phyloP scores from a whole-genome alignment of 2,329 filamentous ascomycete species.

The Cordyceps militaris region DNA sequence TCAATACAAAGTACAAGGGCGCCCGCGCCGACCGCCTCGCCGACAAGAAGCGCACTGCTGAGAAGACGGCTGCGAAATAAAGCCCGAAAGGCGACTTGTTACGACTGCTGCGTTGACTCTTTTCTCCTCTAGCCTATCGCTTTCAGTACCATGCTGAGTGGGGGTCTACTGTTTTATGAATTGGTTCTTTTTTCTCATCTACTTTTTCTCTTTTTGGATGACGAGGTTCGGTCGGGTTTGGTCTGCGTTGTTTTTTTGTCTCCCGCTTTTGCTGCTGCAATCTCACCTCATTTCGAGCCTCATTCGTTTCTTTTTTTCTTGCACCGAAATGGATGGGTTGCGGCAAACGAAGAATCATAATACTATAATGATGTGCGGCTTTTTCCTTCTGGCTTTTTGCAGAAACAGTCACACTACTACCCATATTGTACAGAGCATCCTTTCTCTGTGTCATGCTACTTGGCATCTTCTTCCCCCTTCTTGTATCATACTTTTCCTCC shows the following conservation, averaged over 20 bases:
- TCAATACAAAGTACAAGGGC: slow-evolving; percentile 78
- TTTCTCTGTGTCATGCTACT: not conserved
- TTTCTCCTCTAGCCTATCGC: not conserved
- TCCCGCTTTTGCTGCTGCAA: slow-evolving; percentile 16
- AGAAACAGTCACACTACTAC: not conserved
- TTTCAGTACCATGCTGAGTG: not conserved
- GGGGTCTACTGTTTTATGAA: not conserved
- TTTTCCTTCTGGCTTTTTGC: not conserved
- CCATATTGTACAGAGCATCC: not conserved
- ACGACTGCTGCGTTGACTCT: not conserved
- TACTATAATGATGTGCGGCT: slow-evolving; percentile 11
- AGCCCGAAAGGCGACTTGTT: slow-evolving; percentile 2
- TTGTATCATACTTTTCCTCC: slow-evolving; percentile 9
- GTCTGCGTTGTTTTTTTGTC: slow-evolving; percentile 8
- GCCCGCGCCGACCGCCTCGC: slow-evolving; percentile 38
- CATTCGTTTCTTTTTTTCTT: slow-evolving; percentile 12
- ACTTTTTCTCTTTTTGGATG: slow-evolving; percentile 20
- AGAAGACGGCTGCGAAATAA: not conserved
- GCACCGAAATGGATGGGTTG: not conserved
- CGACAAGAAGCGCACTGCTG: slow-evolving; percentile 28
- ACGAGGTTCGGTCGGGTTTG: slow-evolving; percentile 3
- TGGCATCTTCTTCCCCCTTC: not conserved
- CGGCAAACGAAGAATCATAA: not conserved
- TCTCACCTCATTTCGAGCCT: slow-evolving; percentile 1
- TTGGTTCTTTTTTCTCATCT: not conserved